Base-by-base conservation (phyloP, 805 yeast species). In the Yamadazyma phyllophila region DNA sequence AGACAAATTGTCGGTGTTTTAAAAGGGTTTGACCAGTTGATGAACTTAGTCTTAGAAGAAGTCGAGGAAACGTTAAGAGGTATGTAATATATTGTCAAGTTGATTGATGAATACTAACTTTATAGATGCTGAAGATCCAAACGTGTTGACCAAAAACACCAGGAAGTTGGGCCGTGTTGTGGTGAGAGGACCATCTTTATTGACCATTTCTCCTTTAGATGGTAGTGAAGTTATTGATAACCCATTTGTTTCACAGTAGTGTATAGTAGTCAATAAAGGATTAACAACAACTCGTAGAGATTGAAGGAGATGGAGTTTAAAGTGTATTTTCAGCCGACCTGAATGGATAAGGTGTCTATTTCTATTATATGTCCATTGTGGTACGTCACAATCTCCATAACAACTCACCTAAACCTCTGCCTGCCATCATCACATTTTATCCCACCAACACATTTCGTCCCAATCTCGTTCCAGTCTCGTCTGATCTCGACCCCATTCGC, bases 11-110 rank as follows among this genome's bases (percentile, higher is more conserved):
- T 74, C 13, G 99, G 99, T 30, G 69, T 71, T 1, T 76, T 92
- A 55, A 88, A 87, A 55, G 97, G 98, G 6, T 85, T 75, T 59
- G 95, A 86, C 60, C 90, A 83, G 61, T 73, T 85, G 59, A 82
- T 85, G 88, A 86, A 86, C 65, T 67, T 86, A 55, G 92, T 86
- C 2, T 72, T 86, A 49, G 89, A 85, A 57, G 80, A 85, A 26
- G 83, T 81, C 5, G 69, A 71, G 29, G 97, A 94, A 63, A 75
- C 73, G 7, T 57, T 85, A 34, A 73, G 85, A 66, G 78, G 78
- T 70, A 56, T 59, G 79, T 63, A 48, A 20, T 10, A 26, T 6
- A 3, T 20, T 3, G 4, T 33, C 8, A 16, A 31, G 5, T n/a
- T 34, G 26, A n/a, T 44, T n/a, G 32, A 37, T 4, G 3, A 5